Evolutionary conservation across 2,329 filamentous ascomycete genomes (phyloP), one percentile per base, ranked within the genome.

Genomic region (Diplodia sapinea): DNA sequence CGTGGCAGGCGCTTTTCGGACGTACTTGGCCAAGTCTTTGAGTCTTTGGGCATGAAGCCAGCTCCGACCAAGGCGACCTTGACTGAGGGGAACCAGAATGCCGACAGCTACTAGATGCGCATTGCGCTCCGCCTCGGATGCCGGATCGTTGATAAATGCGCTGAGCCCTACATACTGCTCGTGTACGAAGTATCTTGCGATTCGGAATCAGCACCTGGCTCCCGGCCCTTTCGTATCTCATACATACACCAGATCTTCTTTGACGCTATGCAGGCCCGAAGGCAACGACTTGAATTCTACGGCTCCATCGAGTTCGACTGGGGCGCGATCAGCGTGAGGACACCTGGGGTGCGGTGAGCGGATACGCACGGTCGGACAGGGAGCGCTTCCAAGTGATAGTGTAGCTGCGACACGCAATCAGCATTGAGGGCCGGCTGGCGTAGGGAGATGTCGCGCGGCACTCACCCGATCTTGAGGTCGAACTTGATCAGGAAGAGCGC

Each of bases 221-320:
- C 20, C 23, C n/a, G 29, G 15, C 12, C 5, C 20, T n/a, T 36
- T 17, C 3, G 26, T 17, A n/a, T 2, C 23, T 55, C 6, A 13
- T 57, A 70, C 77, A 67, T 80, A 87, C 79, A 91, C 84, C 63
- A 98, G 84, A 79, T 99, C 95, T 71, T 94, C 88, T 38, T 89
- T 84, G 23, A 98, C 92, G 68, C 92, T 91, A 80, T 99, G 95
- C 61, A 97, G 80, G 29, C 95, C 95, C 0, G 94, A 98, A 2
- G 95, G 95, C 56, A 99, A 85, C 70, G 93, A 96, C 81, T 97
- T 98, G 86, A 93, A 99, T 80, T 99, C 95, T 74, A 97, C 93
- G 29, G 91, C 88, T 66, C 93, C 93, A 72, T 96, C 92, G 59
- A 98, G 86, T 56, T 84, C 79, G 50, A 87, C 84, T 86, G 57